Evolutionary conservation across 2,329 filamentous ascomycete genomes (phyloP).

Genomic region (Sporothrix pseudoabietina): DNA sequence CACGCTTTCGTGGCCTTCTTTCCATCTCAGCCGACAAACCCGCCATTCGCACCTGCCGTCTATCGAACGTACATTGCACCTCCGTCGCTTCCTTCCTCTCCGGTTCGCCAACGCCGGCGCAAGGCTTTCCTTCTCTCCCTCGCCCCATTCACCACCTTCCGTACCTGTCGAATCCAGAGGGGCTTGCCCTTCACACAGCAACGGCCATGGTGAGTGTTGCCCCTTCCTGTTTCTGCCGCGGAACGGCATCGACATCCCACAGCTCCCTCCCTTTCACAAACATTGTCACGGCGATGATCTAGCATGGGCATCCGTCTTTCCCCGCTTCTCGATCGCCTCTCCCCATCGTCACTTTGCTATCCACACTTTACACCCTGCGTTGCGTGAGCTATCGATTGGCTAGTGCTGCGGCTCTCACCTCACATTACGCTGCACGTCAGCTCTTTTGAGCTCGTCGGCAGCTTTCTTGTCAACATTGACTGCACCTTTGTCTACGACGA

Average conservation of each 20-base stretch:
- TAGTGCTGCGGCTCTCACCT: conserved; percentile 7
- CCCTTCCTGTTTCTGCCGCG: neutral
- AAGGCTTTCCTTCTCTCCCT: neutral
- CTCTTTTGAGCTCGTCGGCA: neutral
- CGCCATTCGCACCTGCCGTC: conserved; percentile 17
- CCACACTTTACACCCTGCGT: neutral
- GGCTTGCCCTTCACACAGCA: neutral
- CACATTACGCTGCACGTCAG: neutral
- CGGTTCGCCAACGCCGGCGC: conserved; percentile 12
- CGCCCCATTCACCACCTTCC: neutral
- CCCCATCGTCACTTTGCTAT: neutral
- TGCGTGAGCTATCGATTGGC: neutral
- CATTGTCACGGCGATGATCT: neutral
- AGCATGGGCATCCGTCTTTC: neutral
- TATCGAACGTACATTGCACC: neutral
- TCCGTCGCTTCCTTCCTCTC: conserved; percentile 10
- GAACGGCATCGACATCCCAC: neutral
- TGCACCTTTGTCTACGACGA: neutral
- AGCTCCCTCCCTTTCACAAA: neutral
- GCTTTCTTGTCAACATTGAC: neutral
- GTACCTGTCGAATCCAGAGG: neutral
- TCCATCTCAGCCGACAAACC: conserved; percentile 4
- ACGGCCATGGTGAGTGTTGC: conserved; percentile 26
- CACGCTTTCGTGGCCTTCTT: neutral
- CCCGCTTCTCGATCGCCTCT: neutral